These are phyloP conservation scores for Glycyrrhiza uralensis DNA, from an alignment of 306 rosid genomes.

Conservation along the genomic window DNA sequence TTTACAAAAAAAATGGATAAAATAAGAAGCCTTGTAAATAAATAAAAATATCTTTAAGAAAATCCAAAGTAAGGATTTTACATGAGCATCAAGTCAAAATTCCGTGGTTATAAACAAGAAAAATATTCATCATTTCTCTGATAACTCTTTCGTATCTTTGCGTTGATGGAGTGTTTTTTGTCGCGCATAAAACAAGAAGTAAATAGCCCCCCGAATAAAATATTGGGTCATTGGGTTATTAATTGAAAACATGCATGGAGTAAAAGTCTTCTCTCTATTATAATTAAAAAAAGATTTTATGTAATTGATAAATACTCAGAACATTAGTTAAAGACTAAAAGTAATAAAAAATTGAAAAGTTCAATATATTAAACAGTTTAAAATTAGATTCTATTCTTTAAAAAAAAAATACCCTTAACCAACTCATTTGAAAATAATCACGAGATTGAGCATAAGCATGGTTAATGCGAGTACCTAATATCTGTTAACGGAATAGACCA, in stretches of 20 bases:
- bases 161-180: background rate
- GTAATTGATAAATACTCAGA: background rate
- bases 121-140: no score
- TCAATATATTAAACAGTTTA: background rate
- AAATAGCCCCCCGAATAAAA: background rate
- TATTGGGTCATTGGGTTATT: background rate
- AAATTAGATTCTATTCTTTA: background rate
- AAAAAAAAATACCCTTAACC: background rate
- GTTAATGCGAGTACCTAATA: no score
- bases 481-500: no score
- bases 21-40: no score
- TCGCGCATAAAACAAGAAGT: constrained; percentile 6
- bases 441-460: no score
- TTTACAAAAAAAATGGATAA: no score
- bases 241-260: background rate
- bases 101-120: no score
- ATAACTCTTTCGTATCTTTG: background rate
- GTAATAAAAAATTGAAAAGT: no score
- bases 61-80: no score
- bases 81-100: no score
- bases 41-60: no score
- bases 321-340: background rate
- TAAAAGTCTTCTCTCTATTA: background rate
- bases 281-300: no score
- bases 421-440: background rate